These are phyloP conservation scores for Flaveria sonorensis DNA, from an alignment of 129 eudicot species.

Conservation along the genomic window DNA sequence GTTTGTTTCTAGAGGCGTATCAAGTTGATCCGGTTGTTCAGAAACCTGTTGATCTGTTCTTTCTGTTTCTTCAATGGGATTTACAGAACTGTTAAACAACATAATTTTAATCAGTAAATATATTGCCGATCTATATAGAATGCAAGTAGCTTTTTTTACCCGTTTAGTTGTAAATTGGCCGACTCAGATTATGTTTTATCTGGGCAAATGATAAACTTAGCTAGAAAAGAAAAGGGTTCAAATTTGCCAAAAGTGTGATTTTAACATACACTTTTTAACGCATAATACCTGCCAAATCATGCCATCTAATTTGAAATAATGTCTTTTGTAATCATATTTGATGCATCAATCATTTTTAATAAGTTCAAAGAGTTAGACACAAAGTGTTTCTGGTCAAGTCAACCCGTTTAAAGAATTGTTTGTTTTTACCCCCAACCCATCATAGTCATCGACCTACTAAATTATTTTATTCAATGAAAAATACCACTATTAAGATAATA, in stretches of 20 bases:
- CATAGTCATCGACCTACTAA: background rate
- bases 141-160: too few relatives aligned
- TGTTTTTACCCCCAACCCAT: too few relatives aligned
- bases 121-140: too few relatives aligned
- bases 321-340: too few relatives aligned
- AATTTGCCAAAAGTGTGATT: too few relatives aligned
- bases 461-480: background rate
- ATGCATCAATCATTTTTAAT: too few relatives aligned
- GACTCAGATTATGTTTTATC: background rate
- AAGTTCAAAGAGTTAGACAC: too few relatives aligned
- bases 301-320: background rate
- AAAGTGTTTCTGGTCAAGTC: too few relatives aligned
- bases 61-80: conserved; percentile 43
- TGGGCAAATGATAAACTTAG: background rate
- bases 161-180: too few relatives aligned
- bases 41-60: conserved; percentile 28
- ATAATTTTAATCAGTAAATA: conserved; percentile 10
- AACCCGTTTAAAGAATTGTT: too few relatives aligned
- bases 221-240: too few relatives aligned
- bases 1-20: conserved; percentile 28
- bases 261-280: too few relatives aligned
- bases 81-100: conserved; percentile 40
- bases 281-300: background rate
- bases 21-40: conserved; percentile 33
- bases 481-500: background rate